Conservation (phyloP, 2,329 filamentous ascomycete genomes). For the Elsinoe perseae region DNA sequence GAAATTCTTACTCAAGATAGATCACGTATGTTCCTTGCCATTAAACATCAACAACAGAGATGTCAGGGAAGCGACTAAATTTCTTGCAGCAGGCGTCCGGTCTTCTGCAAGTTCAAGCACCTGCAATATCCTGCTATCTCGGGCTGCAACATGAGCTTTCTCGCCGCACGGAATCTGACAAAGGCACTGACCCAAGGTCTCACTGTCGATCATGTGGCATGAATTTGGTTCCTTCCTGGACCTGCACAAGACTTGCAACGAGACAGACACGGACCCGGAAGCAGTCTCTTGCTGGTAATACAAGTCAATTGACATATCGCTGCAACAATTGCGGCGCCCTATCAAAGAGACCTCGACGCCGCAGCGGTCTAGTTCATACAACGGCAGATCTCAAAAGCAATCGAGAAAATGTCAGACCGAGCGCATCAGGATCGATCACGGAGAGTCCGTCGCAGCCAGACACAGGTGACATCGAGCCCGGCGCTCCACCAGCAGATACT, state of each 20-base stretch:
- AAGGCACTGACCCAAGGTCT: neutral
- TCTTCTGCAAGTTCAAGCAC: slow-evolving; percentile 12
- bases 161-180: neutral
- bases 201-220: slow-evolving; percentile 33
- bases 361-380: neutral
- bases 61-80: neutral
- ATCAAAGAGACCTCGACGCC: neutral
- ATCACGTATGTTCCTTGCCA: no score
- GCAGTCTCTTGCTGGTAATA: neutral
- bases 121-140: slow-evolving; percentile 17
- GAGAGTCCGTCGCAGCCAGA: no score
- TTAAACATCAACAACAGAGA: neutral
- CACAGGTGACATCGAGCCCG: no score
- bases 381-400: neutral
- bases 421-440: no score
- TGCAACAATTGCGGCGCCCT: neutral
- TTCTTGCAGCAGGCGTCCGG: slow-evolving; percentile 13
- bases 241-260: slow-evolving; percentile 16
- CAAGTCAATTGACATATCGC: neutral
- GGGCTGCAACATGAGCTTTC: slow-evolving; percentile 1
- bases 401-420: neutral
- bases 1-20: no score
- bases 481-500: neutral
- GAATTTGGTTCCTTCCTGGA: slow-evolving; percentile 32
- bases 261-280: neutral